Base-by-base conservation (phyloP, 2,329 filamentous ascomycete genomes). In the Malbranchea cinnamomea region DNA sequence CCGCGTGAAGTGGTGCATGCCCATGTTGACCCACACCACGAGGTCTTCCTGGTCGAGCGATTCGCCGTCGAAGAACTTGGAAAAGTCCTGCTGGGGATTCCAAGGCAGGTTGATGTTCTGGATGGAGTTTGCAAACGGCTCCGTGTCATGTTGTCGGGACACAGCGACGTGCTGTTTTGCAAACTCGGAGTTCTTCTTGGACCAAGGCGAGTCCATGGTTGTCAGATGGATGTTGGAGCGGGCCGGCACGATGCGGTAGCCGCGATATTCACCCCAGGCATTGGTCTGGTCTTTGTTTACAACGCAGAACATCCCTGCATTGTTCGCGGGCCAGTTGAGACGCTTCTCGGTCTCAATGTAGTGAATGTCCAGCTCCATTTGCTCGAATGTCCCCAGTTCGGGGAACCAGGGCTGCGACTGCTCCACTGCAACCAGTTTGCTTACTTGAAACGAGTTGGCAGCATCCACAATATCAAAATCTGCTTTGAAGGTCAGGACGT, bases 1-100 rank as follows among this genome's bases (percentile, higher is more conserved):
- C 40, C 67, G 60, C 6, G 67, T 63, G n/a, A 69, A 47, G 41
- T 72, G 68, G 40, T 72, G 66, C 61, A 67, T 71, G 10, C 68
- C 68, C 5, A 67, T 41, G 34, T 66, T 71, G 35, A 71, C 54
- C 57, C 62, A 71, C 8, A 70, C 31, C 2, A 69, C 65, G 7
- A 44, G 21, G 31, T 55, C 53, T 35, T 56, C 48, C 26, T 54
- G 52, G 14, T 57, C 54, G 4, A 60, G 33, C 36, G 44, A 43
- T 40, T 67, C 62, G 10, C 46, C 53, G 37, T 68, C 41, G 31
- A 63, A 56, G 41, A 59, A 59, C 28, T 54, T 50, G 28, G 37
- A 33, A 35, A 65, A 65, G 40, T 63, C 54, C 11, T 62, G 50
- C 5, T 32, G 30, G 4, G 36, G 36, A 9, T 36, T 24, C 19